Evolutionary conservation across 192 early-diverging fungal genomes (phyloP), one percentile per base, ranked within the genome.

Genomic region (Umbelopsis ramanniana): DNA sequence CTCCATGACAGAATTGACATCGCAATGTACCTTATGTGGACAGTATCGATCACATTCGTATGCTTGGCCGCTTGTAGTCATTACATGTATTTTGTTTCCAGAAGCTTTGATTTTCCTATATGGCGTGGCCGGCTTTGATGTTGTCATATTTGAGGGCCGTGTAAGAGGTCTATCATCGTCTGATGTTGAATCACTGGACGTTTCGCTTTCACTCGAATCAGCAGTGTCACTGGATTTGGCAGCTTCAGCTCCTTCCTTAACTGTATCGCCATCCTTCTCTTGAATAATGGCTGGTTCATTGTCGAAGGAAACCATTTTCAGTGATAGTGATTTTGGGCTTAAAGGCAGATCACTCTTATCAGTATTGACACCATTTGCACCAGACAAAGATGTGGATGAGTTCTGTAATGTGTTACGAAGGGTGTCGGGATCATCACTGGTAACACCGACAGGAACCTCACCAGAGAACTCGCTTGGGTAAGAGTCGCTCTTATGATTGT

Each of bases 21-120:
- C 11, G 40, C 11, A 19, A 50, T 17, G 1, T 63, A 63, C 55
- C 43, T 85, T 79, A 67, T 87, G 86, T 52, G 86, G 86, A 54
- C 86, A 87, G 68, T 79, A 85, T n/a, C 86, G 79, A 57, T 87
- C 82, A 23, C 82, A 80, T 57, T 87, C 86, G 57, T 82, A 87
- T 21, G 79, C 79, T 24, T 70, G 71, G 10, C 86, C 86, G 48
- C 77, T 75, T 0, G 73, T 29, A 23, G 86, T 77, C 23, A 71
- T 77, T 22, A 87, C 81, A 55, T 76, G 73, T 10, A 87, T 79
- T 23, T 85, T 82, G 12, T 40, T 60, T 67, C 68, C 68, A 37
- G 71, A 66, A 40, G 72, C 53, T 43, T 74, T 48, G 38, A 79
- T 79, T 35, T 63, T 63, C 26, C 57, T 63, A 11, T 35, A 33